Conservation (phyloP, 805 yeast species). For the Metschnikowia henanensis region DNA sequence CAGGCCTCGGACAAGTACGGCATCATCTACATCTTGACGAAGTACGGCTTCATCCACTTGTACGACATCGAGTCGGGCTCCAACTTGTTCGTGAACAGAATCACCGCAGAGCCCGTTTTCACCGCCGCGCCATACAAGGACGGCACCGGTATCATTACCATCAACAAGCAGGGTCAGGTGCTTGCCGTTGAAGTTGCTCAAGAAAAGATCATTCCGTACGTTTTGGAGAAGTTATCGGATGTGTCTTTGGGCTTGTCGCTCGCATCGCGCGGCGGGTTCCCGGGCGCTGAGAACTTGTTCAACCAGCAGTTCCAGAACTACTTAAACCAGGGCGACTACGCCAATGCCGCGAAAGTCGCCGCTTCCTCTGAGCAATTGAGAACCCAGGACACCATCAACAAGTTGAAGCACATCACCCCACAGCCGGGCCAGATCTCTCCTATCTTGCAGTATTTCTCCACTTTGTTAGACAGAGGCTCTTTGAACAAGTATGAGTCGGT, state of each 20-base stretch:
- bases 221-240: slow-evolving; percentile 81
- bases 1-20: slow-evolving; percentile 87
- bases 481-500: slow-evolving; percentile 91
- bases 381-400: slow-evolving; percentile 91
- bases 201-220: slow-evolving; percentile 84
- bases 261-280: slow-evolving; percentile 94
- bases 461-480: slow-evolving; percentile 88
- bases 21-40: slow-evolving; percentile 84
- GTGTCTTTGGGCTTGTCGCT: slow-evolving; percentile 82
- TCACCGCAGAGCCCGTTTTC: slow-evolving; percentile 93
- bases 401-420: slow-evolving; percentile 85
- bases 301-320: slow-evolving; percentile 87
- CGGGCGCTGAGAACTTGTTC: slow-evolving; percentile 95
- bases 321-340: slow-evolving; percentile 81
- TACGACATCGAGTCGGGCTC: slow-evolving; percentile 93
- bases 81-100: slow-evolving; percentile 92
- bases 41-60: slow-evolving; percentile 93
- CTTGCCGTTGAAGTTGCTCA: slow-evolving; percentile 87
- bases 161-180: slow-evolving; percentile 95
- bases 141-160: slow-evolving; percentile 83
- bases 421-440: slow-evolving; percentile 96
- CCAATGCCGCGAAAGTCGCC: slow-evolving; percentile 94
- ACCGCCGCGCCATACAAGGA: slow-evolving; percentile 75
- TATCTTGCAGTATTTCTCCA: slow-evolving; percentile 87
- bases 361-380: slow-evolving; percentile 92